These are phyloP conservation scores for Candida smagusa DNA, from an alignment of 1,139 yeast genomes.

Conservation along the genomic window DNA sequence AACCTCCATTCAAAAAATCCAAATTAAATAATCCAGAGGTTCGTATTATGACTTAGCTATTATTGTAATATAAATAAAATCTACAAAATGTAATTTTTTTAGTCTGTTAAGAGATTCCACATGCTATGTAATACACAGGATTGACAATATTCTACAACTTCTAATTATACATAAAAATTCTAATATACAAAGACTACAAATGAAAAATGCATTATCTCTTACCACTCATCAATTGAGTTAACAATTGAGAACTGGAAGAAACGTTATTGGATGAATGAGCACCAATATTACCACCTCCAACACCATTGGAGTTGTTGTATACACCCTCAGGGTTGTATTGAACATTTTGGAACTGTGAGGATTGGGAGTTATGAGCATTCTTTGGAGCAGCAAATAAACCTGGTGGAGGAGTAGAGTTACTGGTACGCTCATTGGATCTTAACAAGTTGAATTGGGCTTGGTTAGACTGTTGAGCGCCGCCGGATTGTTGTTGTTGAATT, in stretches of 20 bases:
- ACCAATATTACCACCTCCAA: slow-evolving; percentile 15
- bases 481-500: slow-evolving; percentile 10
- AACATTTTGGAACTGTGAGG: slow-evolving; percentile 11
- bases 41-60: no score
- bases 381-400: slow-evolving; percentile 30
- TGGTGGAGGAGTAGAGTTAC: slow-evolving; percentile 43
- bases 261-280: slow-evolving; percentile 15
- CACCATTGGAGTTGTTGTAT: slow-evolving; percentile 11
- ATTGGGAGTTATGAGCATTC: slow-evolving; percentile 11
- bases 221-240: slow-evolving; percentile 70
- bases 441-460: slow-evolving; percentile 27
- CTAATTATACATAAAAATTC: slow-evolving; percentile 3
- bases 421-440: slow-evolving; percentile 31
- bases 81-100: no score
- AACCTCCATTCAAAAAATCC: no score
- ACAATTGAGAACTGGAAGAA: slow-evolving; percentile 59
- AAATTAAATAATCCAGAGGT: no score
- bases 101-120: no score
- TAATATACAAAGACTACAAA: background rate
- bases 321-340: slow-evolving; percentile 8
- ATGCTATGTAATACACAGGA: no score
- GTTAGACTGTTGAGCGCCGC: slow-evolving; percentile 11
- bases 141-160: no score
- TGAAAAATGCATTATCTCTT: slow-evolving; percentile 34
- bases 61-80: no score